Evolutionary conservation across 345 rosid species (phyloP).

Genomic region (Pistacia atlantica): DNA sequence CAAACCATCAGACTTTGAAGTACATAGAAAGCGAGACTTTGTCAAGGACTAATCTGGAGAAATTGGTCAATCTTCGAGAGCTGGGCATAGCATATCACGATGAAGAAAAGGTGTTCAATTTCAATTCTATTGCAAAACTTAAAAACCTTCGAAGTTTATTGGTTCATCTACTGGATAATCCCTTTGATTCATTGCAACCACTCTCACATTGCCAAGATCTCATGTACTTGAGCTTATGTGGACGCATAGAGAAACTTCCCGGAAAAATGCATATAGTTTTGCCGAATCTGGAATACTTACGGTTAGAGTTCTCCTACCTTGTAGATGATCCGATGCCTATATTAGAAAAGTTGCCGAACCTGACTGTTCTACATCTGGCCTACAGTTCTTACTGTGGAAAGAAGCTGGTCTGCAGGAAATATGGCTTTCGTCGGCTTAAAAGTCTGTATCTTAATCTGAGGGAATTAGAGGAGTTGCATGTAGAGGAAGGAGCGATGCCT

Average conservation of each 20-base stretch:
- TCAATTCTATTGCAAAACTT: not conserved
- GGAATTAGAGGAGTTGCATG: not conserved
- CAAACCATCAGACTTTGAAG: not conserved
- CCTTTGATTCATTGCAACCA: not conserved
- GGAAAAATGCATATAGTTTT: not conserved
- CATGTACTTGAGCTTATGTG: not conserved
- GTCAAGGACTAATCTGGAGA: not conserved
- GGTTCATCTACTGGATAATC: not conserved
- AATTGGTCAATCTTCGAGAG: not conserved
- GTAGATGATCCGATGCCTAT: not conserved
- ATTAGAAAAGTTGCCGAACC: not conserved
- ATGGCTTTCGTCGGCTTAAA: not conserved
- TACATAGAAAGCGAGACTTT: not conserved
- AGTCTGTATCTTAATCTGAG: not conserved
- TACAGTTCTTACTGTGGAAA: not conserved
- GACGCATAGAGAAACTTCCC: not conserved
- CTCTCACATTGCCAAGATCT: not conserved
- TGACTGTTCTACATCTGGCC: not conserved
- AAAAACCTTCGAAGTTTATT: not conserved
- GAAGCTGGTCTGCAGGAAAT: not conserved
- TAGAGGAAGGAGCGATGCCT: slow-evolving; percentile 2
- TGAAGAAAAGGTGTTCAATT: not conserved
- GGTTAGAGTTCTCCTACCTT: not conserved
- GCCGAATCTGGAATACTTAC: not conserved
- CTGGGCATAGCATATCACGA: not conserved